Evolutionary conservation across 2,329 filamentous ascomycete genomes (phyloP).

Genomic region (Clonostachys chloroleuca): DNA sequence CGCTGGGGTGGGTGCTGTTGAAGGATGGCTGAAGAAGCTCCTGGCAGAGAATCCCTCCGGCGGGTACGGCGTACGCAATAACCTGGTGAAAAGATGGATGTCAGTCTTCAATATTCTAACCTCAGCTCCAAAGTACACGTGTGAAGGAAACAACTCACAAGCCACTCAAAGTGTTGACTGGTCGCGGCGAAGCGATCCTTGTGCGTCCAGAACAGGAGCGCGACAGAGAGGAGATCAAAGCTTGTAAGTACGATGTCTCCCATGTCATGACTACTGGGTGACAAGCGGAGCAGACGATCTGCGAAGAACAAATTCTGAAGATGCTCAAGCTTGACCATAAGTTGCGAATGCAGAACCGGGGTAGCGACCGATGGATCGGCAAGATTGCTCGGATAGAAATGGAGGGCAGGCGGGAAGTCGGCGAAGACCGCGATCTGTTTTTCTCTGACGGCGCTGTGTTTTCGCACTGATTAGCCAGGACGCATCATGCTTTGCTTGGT

Average conservation of each 20-base stretch:
- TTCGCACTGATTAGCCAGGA: no score
- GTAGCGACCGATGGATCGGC: no score
- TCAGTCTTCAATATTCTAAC: constrained; percentile 8
- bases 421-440: no score
- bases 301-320: constrained; percentile 54
- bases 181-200: background rate
- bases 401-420: no score
- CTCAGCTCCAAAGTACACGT: background rate
- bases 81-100: constrained; percentile 20
- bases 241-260: constrained; percentile 35
- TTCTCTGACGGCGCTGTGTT: no score
- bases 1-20: constrained; percentile 3
- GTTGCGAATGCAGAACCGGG: constrained; percentile 27
- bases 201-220: constrained; percentile 40
- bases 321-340: constrained; percentile 42
- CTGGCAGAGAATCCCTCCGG: constrained; percentile 40
- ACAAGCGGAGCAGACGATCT: constrained; percentile 46
- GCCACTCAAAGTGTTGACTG: background rate
- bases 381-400: no score
- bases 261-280: constrained; percentile 9
- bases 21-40: constrained; percentile 14
- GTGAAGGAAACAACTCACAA: background rate
- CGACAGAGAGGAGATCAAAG: constrained; percentile 38
- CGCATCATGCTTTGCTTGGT: no score
- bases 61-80: constrained; percentile 43